Evolutionary conservation across 2,329 filamentous ascomycete genomes (phyloP).

Genomic region (Fulvia fulva): DNA sequence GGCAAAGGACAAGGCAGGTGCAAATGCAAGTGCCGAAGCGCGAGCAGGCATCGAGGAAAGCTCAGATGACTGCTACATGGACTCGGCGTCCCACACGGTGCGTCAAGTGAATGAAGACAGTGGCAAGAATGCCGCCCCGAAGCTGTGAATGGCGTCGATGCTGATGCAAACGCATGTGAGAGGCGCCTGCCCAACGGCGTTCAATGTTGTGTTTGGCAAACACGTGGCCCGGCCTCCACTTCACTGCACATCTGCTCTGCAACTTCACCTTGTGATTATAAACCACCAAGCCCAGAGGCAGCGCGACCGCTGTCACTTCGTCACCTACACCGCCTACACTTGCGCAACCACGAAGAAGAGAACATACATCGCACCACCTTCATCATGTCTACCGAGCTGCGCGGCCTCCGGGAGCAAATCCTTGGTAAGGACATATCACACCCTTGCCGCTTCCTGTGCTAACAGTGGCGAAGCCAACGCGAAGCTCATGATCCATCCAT

Average conservation of each 20-base stretch:
- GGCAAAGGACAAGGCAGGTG: slow-evolving; percentile 18
- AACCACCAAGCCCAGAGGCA: neutral
- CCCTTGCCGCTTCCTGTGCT: neutral
- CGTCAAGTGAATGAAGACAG: neutral
- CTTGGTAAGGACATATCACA: slow-evolving; percentile 11
- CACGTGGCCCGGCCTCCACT: neutral
- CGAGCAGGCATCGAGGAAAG: neutral
- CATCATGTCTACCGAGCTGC: slow-evolving; percentile 13
- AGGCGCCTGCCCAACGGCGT: neutral
- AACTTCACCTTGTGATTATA: neutral
- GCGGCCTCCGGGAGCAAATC: slow-evolving; percentile 19
- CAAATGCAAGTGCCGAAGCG: neutral
- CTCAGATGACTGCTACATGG: neutral
- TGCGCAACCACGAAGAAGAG: neutral
- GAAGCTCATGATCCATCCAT: slow-evolving; percentile 18
- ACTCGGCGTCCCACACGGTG: neutral
- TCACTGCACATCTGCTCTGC: neutral
- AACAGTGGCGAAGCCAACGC: slow-evolving; percentile 19
- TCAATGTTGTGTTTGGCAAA: neutral
- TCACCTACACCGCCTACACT: neutral
- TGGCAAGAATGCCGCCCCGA: neutral
- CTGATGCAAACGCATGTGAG: neutral
- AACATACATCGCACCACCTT: neutral
- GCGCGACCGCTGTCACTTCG: neutral
- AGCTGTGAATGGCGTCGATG: neutral